A percentile compares a stretch with the other conserved stretches of the same genome.
Evolutionary conservation across 805 yeast genomes (phyloP).

Genomic region (Lipomyces orientalis): DNA sequence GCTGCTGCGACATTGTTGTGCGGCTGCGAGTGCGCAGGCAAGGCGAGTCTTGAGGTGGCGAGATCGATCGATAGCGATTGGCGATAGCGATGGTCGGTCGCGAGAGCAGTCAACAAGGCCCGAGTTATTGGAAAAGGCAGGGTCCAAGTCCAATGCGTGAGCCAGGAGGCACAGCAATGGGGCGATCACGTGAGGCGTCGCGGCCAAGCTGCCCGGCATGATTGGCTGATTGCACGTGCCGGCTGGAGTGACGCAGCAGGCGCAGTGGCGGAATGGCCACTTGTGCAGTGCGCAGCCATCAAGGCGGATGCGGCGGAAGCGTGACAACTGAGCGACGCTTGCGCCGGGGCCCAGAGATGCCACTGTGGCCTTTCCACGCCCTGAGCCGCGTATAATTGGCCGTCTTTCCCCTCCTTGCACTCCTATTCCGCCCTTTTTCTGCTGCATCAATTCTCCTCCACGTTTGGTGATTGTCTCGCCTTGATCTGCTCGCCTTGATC

Average conservation of each 20-base stretch:
- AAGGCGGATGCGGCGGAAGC: constrained; percentile 12
- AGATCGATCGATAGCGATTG: neutral
- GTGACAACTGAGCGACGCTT: constrained; percentile 2
- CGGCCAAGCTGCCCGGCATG: neutral
- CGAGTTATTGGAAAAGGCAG: too few relatives aligned
- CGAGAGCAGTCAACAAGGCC: neutral
- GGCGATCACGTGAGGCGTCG: neutral
- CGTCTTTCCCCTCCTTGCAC: constrained; percentile 7
- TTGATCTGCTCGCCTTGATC: constrained; percentile 1
- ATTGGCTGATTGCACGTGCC: constrained; percentile 1
- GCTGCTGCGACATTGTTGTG: constrained; percentile 2
- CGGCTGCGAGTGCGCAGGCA: neutral
- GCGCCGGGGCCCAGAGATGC: constrained; percentile 23
- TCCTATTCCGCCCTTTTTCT: neutral
- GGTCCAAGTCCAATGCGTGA: neutral
- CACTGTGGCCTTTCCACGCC: constrained; percentile 37
- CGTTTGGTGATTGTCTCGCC: neutral
- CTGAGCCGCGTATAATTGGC: constrained; percentile 4
- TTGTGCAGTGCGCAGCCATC: neutral
- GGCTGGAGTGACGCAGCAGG: neutral
- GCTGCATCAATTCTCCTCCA: neutral
- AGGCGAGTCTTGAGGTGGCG: neutral
- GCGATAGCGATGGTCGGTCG: neutral
- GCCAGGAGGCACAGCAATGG: neutral
- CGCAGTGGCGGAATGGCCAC: neutral